Base-by-base conservation (phyloP, 2,329 filamentous ascomycete species). In the Rasamsonia emersonii region DNA sequence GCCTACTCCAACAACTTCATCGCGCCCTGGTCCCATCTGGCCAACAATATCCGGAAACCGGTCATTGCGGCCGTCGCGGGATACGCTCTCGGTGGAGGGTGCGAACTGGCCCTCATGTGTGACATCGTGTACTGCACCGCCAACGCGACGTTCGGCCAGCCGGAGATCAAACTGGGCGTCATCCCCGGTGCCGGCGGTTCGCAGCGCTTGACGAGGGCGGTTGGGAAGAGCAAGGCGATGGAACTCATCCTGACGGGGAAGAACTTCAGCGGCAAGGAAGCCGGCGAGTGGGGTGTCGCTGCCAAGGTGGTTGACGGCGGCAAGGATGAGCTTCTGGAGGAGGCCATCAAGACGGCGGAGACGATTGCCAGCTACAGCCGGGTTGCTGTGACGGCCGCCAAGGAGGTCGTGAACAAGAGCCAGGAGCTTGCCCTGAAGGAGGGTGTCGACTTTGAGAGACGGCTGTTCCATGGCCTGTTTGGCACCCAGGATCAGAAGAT, bases 351-450 rank as follows among this genome's bases (percentile, higher is more conserved):
- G 54, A 89, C 86, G 11, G 91, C 91, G 2, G 85, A 83, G 68
- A 88, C 77, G 32, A 95, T 98, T 64, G 88, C 91, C 0, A 67
- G 82, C 1, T 86, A 91, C 61, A 88, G 83, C 32, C 77, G 73
- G 53, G 80, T 98, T n/a, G 83, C 89, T 2, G 77, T 93, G 37
- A 78, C 86, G 64, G 91, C 83, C 8, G 81, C 76, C 36, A 98
- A 98, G 71, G 91, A 98, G 70, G 89, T 91, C n/a, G 89, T 98
- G 35, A 94, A 96, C 59, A 96, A 95, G 78, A 94, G 86, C 60
- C 88, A 96, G 69, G 91, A 98, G 49, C 63, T 94, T 46, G 71
- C 80, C 3, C 65, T 98, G 38, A 69, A 82, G 46, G 91, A 96
- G 52, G 91, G 91, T 9, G 82, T 98, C 2, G 91, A 98, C 65